phyloP scores from a whole-genome alignment of 768 basidiomycete genomes.

The Melanogaster broomeanus region DNA sequence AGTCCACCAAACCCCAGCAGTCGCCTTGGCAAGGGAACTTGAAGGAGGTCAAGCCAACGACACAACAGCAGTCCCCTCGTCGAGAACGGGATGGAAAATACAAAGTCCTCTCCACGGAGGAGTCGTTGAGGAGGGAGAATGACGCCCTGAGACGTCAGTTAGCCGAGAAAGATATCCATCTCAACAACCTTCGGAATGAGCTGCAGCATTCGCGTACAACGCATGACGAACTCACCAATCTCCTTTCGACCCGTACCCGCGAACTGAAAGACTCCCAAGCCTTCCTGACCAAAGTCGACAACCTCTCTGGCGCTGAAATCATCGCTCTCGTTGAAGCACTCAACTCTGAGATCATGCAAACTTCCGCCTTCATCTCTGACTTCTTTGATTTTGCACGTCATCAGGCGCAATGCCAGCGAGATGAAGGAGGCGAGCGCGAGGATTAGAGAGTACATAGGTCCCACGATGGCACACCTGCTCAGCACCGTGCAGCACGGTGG shows the following conservation, averaged over 20 bases:
- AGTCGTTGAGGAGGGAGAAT: constrained; percentile 18
- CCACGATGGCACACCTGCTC: constrained; percentile 26
- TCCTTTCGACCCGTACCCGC: constrained; percentile 34
- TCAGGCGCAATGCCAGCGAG: constrained; percentile 17
- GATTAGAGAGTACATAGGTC: constrained; percentile 34
- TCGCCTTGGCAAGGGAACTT: constrained; percentile 21
- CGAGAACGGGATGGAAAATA: constrained; percentile 23
- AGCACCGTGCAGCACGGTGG: constrained; percentile 24
- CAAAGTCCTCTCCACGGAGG: constrained; percentile 3
- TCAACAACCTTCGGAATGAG: constrained; percentile 28
- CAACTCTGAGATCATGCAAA: constrained; percentile 52
- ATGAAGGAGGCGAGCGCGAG: constrained; percentile 28
- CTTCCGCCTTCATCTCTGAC: constrained; percentile 46
- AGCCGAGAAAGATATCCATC: constrained; percentile 23
- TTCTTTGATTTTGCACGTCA: constrained; percentile 33
- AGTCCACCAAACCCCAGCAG: constrained; percentile 6
- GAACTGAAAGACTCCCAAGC: constrained; percentile 45
- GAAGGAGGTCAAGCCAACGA: constrained; percentile 12
- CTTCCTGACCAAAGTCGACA: constrained; percentile 46
- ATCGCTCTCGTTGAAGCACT: constrained; percentile 38
- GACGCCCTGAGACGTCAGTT: constrained; percentile 21
- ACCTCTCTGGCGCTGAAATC: constrained; percentile 46
- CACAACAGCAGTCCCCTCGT: constrained; percentile 19
- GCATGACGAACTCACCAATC: constrained; percentile 29
- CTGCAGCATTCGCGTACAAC: constrained; percentile 24